Evolutionary conservation across 257 asterid species (phyloP).

Genomic region (Anisodus acutangulus): DNA sequence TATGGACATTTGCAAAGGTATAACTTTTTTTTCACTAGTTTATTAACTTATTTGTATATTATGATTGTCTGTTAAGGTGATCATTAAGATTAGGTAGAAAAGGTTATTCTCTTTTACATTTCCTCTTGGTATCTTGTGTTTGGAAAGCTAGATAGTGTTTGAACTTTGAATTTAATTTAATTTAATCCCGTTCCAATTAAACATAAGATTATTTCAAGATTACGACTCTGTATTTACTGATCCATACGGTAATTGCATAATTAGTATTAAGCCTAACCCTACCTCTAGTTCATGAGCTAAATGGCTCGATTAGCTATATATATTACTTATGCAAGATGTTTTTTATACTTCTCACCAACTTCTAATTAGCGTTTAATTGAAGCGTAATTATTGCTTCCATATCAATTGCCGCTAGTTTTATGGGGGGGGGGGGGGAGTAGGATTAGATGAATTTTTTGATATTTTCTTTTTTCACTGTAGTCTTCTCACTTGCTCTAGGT

Average conservation of each 20-base stretch:
- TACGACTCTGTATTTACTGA: not conserved
- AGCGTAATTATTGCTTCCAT: too few relatives aligned
- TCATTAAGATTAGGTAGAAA: not conserved
- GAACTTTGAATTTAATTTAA: not conserved
- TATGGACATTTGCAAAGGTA: not conserved
- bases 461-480: too few relatives aligned
- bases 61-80: not conserved
- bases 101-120: not conserved
- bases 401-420: too few relatives aligned
- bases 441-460: too few relatives aligned
- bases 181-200: not conserved
- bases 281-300: not conserved
- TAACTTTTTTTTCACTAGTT: not conserved
- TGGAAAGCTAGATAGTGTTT: not conserved
- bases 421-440: too few relatives aligned
- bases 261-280: not conserved
- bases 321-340: too few relatives aligned
- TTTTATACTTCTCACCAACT: too few relatives aligned
- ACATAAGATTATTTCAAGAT: not conserved
- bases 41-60: not conserved
- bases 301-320: not conserved
- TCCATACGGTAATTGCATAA: not conserved
- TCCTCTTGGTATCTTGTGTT: not conserved
- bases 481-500: too few relatives aligned
- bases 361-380: too few relatives aligned